Conservation (phyloP, 805 yeast species). For the Wickerhamia fluorescens region DNA sequence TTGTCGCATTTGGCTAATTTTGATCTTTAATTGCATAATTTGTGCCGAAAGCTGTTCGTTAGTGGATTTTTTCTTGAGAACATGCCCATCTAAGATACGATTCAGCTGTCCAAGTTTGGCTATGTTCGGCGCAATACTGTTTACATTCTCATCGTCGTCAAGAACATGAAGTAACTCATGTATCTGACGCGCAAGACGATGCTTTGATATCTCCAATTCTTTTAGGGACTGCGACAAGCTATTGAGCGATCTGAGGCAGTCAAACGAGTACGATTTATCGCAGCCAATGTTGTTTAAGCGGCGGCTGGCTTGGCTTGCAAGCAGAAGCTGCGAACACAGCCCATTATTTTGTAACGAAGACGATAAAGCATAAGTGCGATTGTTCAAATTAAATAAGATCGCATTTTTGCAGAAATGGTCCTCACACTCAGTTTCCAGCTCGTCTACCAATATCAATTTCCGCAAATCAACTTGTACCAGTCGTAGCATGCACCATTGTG, state of each 20-base stretch:
- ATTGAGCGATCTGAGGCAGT: slow-evolving; percentile 20
- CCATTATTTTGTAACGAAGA: too few relatives aligned
- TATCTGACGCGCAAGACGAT: slow-evolving; percentile 15
- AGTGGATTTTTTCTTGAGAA: slow-evolving; percentile 12
- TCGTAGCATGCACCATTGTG: too few relatives aligned
- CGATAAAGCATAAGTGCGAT: too few relatives aligned
- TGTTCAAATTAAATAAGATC: too few relatives aligned
- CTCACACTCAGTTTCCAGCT: too few relatives aligned
- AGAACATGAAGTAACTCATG: slow-evolving; percentile 5
- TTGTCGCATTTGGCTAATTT: slow-evolving; percentile 12
- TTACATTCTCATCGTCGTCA: slow-evolving; percentile 2
- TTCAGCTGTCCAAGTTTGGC: slow-evolving; percentile 5
- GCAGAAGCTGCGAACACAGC: too few relatives aligned
- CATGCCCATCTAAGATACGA: slow-evolving; percentile 9
- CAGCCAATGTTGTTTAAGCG: too few relatives aligned
- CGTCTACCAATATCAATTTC: too few relatives aligned
- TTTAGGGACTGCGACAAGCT: slow-evolving; percentile 18
- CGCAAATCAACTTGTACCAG: too few relatives aligned
- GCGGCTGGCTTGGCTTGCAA: too few relatives aligned
- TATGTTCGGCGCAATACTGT: slow-evolving; percentile 3
- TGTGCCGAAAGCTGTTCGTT: slow-evolving; percentile 20
- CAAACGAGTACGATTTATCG: slow-evolving; percentile 23
- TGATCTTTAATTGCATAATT: slow-evolving; percentile 14
- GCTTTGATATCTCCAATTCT: slow-evolving; percentile 23
- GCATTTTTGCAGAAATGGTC: too few relatives aligned